Base-by-base conservation (phyloP, 805 yeast species). In the Starmerella etchellsii region DNA sequence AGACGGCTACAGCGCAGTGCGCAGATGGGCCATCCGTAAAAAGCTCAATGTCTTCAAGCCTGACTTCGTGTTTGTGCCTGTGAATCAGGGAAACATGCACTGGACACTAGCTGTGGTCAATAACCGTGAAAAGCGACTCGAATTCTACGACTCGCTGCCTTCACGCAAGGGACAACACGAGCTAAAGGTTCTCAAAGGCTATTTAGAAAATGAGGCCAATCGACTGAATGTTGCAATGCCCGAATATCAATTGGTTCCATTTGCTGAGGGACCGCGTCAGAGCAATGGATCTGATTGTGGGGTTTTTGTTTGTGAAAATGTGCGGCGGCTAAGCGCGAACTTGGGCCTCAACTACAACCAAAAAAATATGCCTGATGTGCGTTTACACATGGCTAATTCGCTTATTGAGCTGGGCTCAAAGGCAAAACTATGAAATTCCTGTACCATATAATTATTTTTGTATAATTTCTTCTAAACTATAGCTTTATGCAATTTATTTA, bases 201-300 rank as follows among this genome's bases (percentile, higher is more conserved):
- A 83, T 55, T 71, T 88, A 68, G 50, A 60, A 2, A 69, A 72
- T 21, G 95, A 91, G 59, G 71, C 83, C 4, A 68, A 69, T 38
- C 69, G 78, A 37, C 60, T 69, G 31, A 58, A 31, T 4, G 13
- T 53, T 1, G 52, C 42, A 4, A 66, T 67, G 6, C 46, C 56
- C 27, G 64, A 62, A 16, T 54, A 50, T 41, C 16, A 28, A 31
- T 30, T 36, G 10, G 40, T 34, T 11, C 51, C 53, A 29, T 34
- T 56, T 2, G 46, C 58, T 2, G 56, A 61, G n/a, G 68, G 87
- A 32, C 97, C 98, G 1, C 82, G 78, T 50, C 98, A 91, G 57
- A 65, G 68, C 22, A 91, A 91, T 55, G 96, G 96, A 0, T 82
- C 58, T 50, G 98, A 91, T 59, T 91, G 98, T 64, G 98, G 98